A percentile compares a stretch with the other conserved stretches of the same genome.
Evolutionary conservation across 75 land plant species (phyloP).

Genomic region (Cunninghamia lanceolata): DNA sequence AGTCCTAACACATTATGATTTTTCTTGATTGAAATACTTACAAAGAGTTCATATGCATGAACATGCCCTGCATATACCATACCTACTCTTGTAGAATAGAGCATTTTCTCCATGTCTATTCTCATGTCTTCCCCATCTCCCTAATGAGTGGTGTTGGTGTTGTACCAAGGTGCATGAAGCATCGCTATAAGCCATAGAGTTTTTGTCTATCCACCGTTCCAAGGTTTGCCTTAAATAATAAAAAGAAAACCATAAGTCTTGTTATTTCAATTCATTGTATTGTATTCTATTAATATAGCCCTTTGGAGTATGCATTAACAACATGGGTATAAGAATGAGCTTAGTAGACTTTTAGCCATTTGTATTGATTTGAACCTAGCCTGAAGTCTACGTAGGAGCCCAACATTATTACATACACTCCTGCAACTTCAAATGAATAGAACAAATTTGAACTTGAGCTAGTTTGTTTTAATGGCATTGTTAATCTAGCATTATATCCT

Average conservation of each 20-base stretch:
- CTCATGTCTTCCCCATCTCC: constrained; percentile 67
- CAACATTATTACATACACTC: constrained; percentile 76
- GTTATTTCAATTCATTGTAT: no score
- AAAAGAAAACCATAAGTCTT: no score
- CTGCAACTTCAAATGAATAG: constrained; percentile 85
- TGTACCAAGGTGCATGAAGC: constrained; percentile 92
- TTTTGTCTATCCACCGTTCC: constrained; percentile 29
- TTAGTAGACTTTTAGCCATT: constrained; percentile 52
- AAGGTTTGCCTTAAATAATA: constrained; percentile 39
- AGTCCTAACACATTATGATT: no score
- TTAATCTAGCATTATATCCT: constrained; percentile 77
- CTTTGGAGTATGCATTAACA: no score
- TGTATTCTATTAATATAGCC: no score
- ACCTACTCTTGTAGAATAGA: constrained; percentile 55
- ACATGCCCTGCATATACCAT: constrained; percentile 78
- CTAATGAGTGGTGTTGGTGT: constrained; percentile 67
- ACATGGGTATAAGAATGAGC: background rate
- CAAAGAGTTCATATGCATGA: constrained; percentile 90
- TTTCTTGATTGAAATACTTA: constrained; percentile 25
- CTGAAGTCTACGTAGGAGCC: constrained; percentile 79
- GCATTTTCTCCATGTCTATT: constrained; percentile 53
- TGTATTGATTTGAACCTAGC: constrained; percentile 57
- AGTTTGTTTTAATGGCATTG: constrained; percentile 70
- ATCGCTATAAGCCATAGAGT: constrained; percentile 56
- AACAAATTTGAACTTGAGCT: constrained; percentile 73